Evolutionary conservation across 176 grass and related monocot genomes (phyloP).

Genomic region (Phoenix roebelenii): DNA sequence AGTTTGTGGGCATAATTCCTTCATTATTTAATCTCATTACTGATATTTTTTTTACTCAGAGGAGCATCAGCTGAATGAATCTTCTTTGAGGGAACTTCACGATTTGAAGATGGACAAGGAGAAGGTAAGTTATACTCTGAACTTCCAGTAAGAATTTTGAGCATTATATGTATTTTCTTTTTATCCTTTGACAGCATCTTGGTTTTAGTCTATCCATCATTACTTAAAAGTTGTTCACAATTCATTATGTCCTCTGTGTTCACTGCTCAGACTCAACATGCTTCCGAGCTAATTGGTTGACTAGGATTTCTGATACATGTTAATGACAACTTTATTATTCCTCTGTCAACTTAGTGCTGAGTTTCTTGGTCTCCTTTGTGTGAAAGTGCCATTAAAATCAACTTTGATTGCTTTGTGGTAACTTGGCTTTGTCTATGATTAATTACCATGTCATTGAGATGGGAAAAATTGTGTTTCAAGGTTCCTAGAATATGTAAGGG

Average conservation of each 20-base stretch:
- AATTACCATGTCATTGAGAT: too few species aligned
- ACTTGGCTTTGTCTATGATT: too few species aligned
- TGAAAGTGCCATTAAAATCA: too few species aligned
- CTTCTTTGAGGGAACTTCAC: constrained; percentile 58
- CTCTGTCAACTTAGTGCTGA: too few species aligned
- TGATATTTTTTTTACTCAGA: constrained; percentile 38
- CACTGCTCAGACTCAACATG: too few species aligned
- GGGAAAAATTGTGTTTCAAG: too few species aligned
- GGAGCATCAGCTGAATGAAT: constrained; percentile 49
- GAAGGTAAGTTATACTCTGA: constrained; percentile 31
- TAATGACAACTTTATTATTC: too few species aligned
- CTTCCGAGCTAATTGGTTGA: too few species aligned
- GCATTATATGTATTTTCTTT: neutral
- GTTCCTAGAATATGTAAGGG: too few species aligned
- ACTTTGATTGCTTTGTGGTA: too few species aligned
- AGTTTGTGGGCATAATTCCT: neutral
- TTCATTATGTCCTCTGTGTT: neutral
- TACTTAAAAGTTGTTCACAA: neutral
- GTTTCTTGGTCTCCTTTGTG: too few species aligned
- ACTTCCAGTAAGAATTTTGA: neutral
- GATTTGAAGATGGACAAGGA: constrained; percentile 61
- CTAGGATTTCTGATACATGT: too few species aligned
- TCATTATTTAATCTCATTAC: constrained; percentile 18
- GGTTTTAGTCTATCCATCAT: neutral
- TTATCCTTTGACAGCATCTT: neutral